A percentile compares a stretch with the other conserved stretches of the same genome.
Conservation (phyloP, 305 asterid species). For the Fraxinus xanthoxyloides region DNA sequence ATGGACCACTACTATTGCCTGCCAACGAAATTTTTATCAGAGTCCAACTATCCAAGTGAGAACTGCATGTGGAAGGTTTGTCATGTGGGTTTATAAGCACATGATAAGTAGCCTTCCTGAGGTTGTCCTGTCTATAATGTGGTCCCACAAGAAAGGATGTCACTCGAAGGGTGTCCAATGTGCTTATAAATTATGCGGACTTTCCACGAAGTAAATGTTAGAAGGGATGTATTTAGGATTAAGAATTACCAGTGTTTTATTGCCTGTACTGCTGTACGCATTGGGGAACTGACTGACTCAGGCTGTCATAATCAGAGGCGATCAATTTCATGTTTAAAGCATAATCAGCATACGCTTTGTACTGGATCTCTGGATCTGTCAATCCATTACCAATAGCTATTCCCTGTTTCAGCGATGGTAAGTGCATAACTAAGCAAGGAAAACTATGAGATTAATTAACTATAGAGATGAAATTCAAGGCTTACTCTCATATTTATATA, state of each 20-base stretch:
- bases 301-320: not conserved
- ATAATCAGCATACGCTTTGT: slow-evolving; percentile 39
- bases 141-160: not conserved
- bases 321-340: slow-evolving; percentile 39
- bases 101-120: not conserved
- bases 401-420: slow-evolving; percentile 31
- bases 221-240: not conserved
- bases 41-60: not conserved
- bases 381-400: slow-evolving; percentile 56
- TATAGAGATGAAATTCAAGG: not conserved
- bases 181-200: not conserved
- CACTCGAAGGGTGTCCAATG: not conserved
- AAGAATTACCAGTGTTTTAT: not conserved
- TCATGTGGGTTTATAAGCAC: not conserved
- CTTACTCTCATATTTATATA: slow-evolving; percentile 29
- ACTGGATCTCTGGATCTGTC: slow-evolving; percentile 52
- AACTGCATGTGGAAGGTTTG: not conserved
- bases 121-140: not conserved
- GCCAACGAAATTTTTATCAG: not conserved
- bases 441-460: not conserved
- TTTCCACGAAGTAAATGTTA: not conserved
- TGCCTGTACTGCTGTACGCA: not conserved
- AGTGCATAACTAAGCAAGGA: not conserved
- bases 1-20: slow-evolving; percentile 12
- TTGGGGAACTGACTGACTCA: not conserved